Evolutionary conservation across 768 basidiomycete species (phyloP).

Genomic region (Hygrocybe coccinea): DNA sequence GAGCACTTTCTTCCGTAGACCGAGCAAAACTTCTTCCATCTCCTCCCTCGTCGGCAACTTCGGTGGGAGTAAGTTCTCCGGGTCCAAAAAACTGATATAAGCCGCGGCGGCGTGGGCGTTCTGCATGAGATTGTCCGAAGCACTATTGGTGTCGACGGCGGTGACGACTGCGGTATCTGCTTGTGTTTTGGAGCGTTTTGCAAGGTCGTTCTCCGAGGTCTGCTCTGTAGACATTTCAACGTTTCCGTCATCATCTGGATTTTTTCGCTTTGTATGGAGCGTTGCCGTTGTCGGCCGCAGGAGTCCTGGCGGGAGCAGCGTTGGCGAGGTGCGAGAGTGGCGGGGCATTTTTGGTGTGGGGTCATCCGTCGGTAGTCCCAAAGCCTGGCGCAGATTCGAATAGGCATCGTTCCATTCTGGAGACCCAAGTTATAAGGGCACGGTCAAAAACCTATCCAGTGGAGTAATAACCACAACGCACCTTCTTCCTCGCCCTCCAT

Average conservation of each 20-base stretch:
- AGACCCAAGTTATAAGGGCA: not conserved
- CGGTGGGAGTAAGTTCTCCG: slow-evolving; percentile 69
- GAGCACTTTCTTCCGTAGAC: slow-evolving; percentile 72
- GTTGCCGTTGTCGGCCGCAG: slow-evolving; percentile 21
- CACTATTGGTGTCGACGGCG: slow-evolving; percentile 21
- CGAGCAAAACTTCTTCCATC: slow-evolving; percentile 73
- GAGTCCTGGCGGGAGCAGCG: slow-evolving; percentile 13
- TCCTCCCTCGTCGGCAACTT: slow-evolving; percentile 70
- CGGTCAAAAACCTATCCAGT: not conserved
- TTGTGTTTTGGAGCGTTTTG: slow-evolving; percentile 32
- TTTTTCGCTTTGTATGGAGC: slow-evolving; percentile 49
- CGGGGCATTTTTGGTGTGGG: slow-evolving; percentile 51
- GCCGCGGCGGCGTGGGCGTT: slow-evolving; percentile 60
- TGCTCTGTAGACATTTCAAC: slow-evolving; percentile 33
- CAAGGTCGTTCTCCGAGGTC: slow-evolving; percentile 27
- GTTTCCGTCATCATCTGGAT: slow-evolving; percentile 42
- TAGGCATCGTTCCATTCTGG: slow-evolving; percentile 67
- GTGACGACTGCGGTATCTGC: slow-evolving; percentile 18
- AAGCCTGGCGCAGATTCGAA: slow-evolving; percentile 46
- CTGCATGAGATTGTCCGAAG: slow-evolving; percentile 29
- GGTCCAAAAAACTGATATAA: slow-evolving; percentile 68
- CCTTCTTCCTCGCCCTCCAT: slow-evolving; percentile 67
- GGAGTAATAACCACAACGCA: slow-evolving; percentile 28
- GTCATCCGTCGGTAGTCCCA: slow-evolving; percentile 49
- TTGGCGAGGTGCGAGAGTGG: slow-evolving; percentile 16